Evolutionary conservation across 306 rosid species (phyloP).

Genomic region (Corylus avellana): DNA sequence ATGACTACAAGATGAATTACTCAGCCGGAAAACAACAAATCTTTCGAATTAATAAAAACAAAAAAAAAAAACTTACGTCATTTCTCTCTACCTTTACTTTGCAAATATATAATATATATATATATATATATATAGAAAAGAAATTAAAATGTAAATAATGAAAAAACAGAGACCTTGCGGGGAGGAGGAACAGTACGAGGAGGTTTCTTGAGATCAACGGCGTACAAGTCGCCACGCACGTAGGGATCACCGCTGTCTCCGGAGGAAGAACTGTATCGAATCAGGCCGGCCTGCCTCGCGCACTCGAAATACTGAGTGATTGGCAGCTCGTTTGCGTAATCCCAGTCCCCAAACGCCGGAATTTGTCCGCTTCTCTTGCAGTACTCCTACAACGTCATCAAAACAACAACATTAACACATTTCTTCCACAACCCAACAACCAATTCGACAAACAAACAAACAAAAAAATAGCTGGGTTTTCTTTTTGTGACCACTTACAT

Average conservation of each 20-base stretch:
- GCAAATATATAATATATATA: no score
- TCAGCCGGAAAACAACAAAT: no score
- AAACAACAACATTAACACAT: no score
- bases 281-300: conserved; percentile 82
- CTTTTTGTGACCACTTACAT: conserved; percentile 12
- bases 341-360: conserved; percentile 97
- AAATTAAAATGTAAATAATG: neutral
- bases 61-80: no score
- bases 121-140: no score
- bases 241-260: conserved; percentile 62
- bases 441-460: neutral
- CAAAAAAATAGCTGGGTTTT: neutral
- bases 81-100: no score
- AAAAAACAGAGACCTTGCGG: conserved; percentile 47
- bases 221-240: conserved; percentile 46
- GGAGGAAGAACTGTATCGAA: conserved; percentile 77
- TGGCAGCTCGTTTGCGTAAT: conserved; percentile 70
- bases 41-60: no score
- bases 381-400: conserved; percentile 32
- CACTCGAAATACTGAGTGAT: conserved; percentile 91
- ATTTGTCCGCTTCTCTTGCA: conserved; percentile 70
- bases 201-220: conserved; percentile 50
- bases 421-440: neutral
- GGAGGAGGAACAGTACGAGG: conserved; percentile 21
- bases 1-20: no score